Evolutionary conservation across 371 early-diverging fungal species (phyloP).

Genomic region (Nosema granulosis): DNA sequence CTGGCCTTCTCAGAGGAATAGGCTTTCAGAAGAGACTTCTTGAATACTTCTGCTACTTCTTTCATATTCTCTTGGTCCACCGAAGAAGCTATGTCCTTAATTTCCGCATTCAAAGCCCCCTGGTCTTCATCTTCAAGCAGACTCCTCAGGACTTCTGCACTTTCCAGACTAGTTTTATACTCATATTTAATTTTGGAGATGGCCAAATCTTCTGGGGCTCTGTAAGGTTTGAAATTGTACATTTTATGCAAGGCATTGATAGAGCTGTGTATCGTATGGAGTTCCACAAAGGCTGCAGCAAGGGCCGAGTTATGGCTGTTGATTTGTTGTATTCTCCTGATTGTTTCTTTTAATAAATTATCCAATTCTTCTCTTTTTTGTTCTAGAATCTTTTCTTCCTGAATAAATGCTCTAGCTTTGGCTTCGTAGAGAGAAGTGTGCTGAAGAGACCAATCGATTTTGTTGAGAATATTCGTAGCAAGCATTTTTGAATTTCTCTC

Average conservation of each 20-base stretch:
- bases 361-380: conserved; percentile 18
- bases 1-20: background rate
- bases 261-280: conserved; percentile 22
- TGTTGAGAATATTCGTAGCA: conserved; percentile 20
- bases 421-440: conserved; percentile 41
- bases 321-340: conserved; percentile 3
- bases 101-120: background rate
- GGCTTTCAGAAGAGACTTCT: background rate
- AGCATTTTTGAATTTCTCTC: conserved; percentile 12
- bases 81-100: background rate
- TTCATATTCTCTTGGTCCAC: background rate
- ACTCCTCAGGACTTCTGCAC: background rate
- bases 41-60: background rate
- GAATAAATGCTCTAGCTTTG: conserved; percentile 20
- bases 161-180: too few species aligned
- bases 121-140: background rate
- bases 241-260: conserved; percentile 36
- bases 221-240: conserved; percentile 41
- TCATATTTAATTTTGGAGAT: conserved; percentile 24
- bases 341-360: conserved; percentile 13
- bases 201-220: conserved; percentile 39
- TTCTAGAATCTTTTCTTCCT: conserved; percentile 19
- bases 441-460: conserved; percentile 32
- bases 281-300: conserved; percentile 9
- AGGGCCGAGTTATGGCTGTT: conserved; percentile 6